Evolutionary conservation across 176 grass and related monocot genomes (phyloP), one percentile per base, ranked within the genome.

Genomic region (Tillandsia leiboldiana): DNA sequence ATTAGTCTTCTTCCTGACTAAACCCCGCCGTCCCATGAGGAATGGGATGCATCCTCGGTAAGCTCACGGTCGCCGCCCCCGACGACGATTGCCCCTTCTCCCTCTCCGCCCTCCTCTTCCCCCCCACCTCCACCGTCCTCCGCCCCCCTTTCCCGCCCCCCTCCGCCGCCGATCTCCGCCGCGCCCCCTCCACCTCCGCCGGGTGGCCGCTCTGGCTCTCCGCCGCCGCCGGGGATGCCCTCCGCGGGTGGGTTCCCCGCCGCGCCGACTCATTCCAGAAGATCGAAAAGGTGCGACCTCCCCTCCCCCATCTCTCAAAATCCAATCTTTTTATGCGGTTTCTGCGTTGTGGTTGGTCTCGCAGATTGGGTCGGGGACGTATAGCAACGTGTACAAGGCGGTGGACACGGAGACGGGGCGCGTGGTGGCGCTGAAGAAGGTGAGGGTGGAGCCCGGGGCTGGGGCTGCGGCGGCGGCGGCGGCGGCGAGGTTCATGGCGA

Each of bases 361-460:
- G 24, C 70, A 97, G 94, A 93, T 99, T 71, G 95, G 95, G 53
- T 99, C 95, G 42, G 95, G 95, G 23, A 99, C 95, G 8, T 99
- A 99, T 79, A 94, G 90, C 65, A 99, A 99, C 59, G 95, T 99
- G 76, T 99, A 99, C 87, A 99, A 94, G 83, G 95, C 95, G 70
- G 85, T 79, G 1, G 95, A 99, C 28, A 49, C 82, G 79, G 84
- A 75, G 76, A 90, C 63, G 54, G 76, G 82, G 69, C 26, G 54
- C 13, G 80, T 94, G 81, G 90, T 99, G 64, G 95, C 95, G 58
- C 63, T 99, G 78, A 99, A 99, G 84, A 99, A 99, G 80, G 95
- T 99, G 62, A 63, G 90, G 13, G 75, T 86, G 24, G 95, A 99
- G 33, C 33, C 33, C 56, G 85, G 82, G 48, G 79, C 81, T 8